Conservation (phyloP, 2,329 filamentous ascomycete genomes). For the Exophiala calicioides region DNA sequence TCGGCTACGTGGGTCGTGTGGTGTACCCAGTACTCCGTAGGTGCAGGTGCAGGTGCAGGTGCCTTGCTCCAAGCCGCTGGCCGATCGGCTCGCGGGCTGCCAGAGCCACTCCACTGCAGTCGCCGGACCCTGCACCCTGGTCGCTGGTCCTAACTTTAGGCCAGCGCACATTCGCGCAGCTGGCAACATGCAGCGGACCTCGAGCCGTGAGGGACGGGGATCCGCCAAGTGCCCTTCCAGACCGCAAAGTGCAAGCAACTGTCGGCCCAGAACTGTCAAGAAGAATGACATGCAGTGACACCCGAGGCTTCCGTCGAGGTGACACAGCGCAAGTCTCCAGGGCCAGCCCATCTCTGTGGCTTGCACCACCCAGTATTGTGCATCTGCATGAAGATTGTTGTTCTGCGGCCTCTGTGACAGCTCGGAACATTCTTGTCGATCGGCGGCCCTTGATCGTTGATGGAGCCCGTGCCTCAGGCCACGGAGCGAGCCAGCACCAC, state of each 20-base stretch:
- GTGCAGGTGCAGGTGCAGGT: too few relatives aligned
- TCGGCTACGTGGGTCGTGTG: too few relatives aligned
- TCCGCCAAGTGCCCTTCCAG: too few relatives aligned
- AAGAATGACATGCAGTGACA: conserved; percentile 18
- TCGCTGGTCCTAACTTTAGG: conserved; percentile 8
- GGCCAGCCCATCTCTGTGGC: background rate
- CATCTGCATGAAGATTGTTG: too few relatives aligned
- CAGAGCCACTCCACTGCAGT: too few relatives aligned
- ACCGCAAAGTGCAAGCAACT: too few relatives aligned
- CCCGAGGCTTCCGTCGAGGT: conserved; percentile 5
- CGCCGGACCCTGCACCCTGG: too few relatives aligned
- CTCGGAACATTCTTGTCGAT: conserved; percentile 15
- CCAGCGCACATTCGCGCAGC: background rate
- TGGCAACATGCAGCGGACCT: too few relatives aligned
- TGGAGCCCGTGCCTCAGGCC: conserved; percentile 13
- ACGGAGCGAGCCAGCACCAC: conserved; percentile 16
- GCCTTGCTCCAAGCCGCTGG: background rate
- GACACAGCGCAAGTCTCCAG: conserved; percentile 3
- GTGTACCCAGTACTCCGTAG: too few relatives aligned
- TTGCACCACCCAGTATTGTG: too few relatives aligned
- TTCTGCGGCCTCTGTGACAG: background rate
- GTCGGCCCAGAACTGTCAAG: background rate
- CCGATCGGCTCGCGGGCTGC: background rate
- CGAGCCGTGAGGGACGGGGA: too few relatives aligned
- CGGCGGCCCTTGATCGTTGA: background rate